Evolutionary conservation across 1,139 yeast genomes (phyloP), one percentile per base, ranked within the genome.

Genomic region (Eremothecium cymbalariae): DNA sequence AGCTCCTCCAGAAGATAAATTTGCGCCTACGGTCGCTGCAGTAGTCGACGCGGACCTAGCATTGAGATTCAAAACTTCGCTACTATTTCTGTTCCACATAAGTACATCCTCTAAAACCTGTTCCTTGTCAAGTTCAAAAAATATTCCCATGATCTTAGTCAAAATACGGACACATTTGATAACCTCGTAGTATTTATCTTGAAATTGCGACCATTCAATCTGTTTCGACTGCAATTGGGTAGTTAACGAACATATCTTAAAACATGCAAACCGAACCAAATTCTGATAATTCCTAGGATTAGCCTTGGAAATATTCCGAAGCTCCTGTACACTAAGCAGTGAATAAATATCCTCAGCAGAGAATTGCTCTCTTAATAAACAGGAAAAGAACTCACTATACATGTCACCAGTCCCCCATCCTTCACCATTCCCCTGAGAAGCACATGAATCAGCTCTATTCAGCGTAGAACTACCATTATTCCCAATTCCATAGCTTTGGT

Each of bases 131-230:
- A 61, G 49, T 50, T 77, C 95, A 48, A 71, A 82, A 8, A 81
- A 50, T 39, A 74, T 70, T 0, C 96, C 96, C 12, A 83, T 44
- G 3, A 83, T 38, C 37, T 76, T 70, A 1, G 86, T 74, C 30
- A 88, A 57, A 6, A 81, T 57, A 22, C 95, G 67, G 9, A 79
- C 51, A 47, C 86, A 77, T 43, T 77, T 80, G 28, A 82, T 58
- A 11, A 72, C 41, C 11, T 38, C 30, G 8, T 25, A 24, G 8
- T 32, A 25, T 8, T 32, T 30, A 8, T 12, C 12, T 12, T 31
- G 26, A 16, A 24, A 34, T 11, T 14, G 23, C 15, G 13, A 30
- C 27, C 16, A 31, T 12, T 2, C 24, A 4, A 14, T 21, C 9
- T 31, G 29, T 18, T 31, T 28, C 7, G 18, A 13, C 25, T 36